These are phyloP conservation scores for Pelargonium exstipulatum DNA, from an alignment of 441 rosid genomes.

Conservation along the genomic window DNA sequence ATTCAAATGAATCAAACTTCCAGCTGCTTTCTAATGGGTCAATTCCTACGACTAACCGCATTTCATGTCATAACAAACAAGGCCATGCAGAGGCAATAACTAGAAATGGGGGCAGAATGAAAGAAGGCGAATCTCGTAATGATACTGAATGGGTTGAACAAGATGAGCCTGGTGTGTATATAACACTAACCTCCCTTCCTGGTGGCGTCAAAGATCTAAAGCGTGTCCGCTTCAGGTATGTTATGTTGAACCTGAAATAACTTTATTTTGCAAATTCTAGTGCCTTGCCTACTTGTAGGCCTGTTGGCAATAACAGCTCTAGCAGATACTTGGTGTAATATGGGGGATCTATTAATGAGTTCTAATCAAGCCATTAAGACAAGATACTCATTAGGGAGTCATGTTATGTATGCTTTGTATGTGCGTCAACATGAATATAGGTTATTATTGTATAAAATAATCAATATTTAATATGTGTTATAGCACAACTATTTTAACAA, in stretches of 20 bases:
- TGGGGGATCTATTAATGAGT: too few species aligned
- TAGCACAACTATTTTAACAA: too few species aligned
- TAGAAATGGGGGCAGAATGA: conserved; percentile 46
- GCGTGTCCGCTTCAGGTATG: conserved; percentile 92
- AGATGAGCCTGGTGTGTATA: conserved; percentile 92
- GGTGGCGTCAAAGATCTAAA: conserved; percentile 87
- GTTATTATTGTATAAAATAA: not conserved
- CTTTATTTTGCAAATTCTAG: not conserved
- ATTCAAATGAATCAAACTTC: conserved; percentile 38
- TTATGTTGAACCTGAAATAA: conserved; percentile 8
- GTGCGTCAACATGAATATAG: not conserved
- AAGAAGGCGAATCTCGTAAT: conserved; percentile 52
- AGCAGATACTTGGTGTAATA: too few species aligned
- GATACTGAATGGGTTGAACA: conserved; percentile 93
- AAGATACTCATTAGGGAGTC: not conserved
- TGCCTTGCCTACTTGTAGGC: not conserved
- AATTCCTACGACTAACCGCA: conserved; percentile 33
- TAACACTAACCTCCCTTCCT: conserved; percentile 71
- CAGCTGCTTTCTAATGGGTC: conserved; percentile 52
- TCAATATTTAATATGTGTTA: too few species aligned
- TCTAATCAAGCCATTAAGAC: not conserved
- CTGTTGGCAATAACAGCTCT: too few species aligned
- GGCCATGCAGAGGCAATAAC: conserved; percentile 42
- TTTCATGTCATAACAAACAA: conserved; percentile 33
- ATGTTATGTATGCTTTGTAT: not conserved